Percentiles rank a stretch among this genome's conserved stretches.
phyloP scores from a whole-genome alignment of 1,284 basidiomycete genomes.

The Paramarasmius palmivorus region DNA sequence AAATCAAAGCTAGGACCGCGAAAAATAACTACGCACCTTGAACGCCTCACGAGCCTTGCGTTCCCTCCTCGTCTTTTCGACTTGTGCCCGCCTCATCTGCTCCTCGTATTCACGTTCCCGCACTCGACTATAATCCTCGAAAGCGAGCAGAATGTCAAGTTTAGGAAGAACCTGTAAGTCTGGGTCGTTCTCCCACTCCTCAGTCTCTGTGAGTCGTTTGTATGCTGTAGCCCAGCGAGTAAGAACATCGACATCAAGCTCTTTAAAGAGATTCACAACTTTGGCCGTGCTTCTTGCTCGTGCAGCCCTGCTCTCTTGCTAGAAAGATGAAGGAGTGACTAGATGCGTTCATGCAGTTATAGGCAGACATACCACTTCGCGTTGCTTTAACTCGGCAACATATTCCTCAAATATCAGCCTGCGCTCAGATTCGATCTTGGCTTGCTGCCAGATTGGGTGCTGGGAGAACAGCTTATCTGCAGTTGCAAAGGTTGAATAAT shows the following conservation, averaged over 20 bases:
- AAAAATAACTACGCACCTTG: slow-evolving; percentile 50
- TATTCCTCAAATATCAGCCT: slow-evolving; percentile 89
- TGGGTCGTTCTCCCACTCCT: slow-evolving; percentile 73
- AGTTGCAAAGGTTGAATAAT: slow-evolving; percentile 86
- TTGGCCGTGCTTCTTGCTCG: slow-evolving; percentile 77
- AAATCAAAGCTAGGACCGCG: neutral
- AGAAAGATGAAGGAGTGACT: slow-evolving; percentile 9
- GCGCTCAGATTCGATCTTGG: slow-evolving; percentile 81
- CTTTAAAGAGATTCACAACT: slow-evolving; percentile 78
- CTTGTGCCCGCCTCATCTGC: slow-evolving; percentile 71
- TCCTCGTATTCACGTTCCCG: slow-evolving; percentile 89
- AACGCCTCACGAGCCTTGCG: slow-evolving; percentile 89
- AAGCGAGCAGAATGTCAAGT: slow-evolving; percentile 87
- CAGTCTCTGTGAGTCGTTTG: slow-evolving; percentile 71
- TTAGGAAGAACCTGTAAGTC: slow-evolving; percentile 82
- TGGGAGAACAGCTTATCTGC: slow-evolving; percentile 81
- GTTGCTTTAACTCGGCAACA: slow-evolving; percentile 77
- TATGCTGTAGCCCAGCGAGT: slow-evolving; percentile 89
- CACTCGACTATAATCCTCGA: slow-evolving; percentile 88
- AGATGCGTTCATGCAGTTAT: too few species aligned
- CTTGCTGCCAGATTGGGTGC: slow-evolving; percentile 88
- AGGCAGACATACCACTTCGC: slow-evolving; percentile 70
- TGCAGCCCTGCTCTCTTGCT: slow-evolving; percentile 78
- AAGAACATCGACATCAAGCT: slow-evolving; percentile 83
- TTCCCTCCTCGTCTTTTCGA: slow-evolving; percentile 82